Base-by-base conservation (phyloP, 768 basidiomycete genomes). In the Phylloporus sp. region DNA sequence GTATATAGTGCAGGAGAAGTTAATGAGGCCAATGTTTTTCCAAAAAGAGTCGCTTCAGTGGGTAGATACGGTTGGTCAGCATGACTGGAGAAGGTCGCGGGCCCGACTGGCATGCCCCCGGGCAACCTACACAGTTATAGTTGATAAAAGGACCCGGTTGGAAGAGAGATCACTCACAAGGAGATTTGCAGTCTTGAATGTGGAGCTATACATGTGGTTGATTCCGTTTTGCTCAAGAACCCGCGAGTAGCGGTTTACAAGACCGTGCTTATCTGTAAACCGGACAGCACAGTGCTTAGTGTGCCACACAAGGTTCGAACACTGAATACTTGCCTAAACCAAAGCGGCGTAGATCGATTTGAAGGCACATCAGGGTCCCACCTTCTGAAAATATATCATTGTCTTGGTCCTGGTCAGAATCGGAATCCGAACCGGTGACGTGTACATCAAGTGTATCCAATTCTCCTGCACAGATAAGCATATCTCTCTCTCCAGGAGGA, bases 191-290 rank as follows among this genome's bases (percentile, higher is more conserved):
- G 85, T 86, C 70, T 87, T 87, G 64, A 82, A 85, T n/a, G 88
- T 89, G 39, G 86, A 88, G 51, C 83, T 86, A 63, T 90, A 91
- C 80, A 91, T 85, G 63, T 89, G 86, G 69, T 89, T 87, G 63
- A 91, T 84, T 11, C 80, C 80, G 59, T 85, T 84, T 57, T 80
- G 76, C 50, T 86, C 84, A 12, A 91, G 78, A 20, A 88, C 79
- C 8, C 80, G 79, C 20, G 88, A 88, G 63, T 88, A 88, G 34
- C 82, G 80, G 64, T 81, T 87, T 42, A 90, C 86, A 8, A 91
- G 75, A 29, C 89, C 89, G 56, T 87, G 78, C 59, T 87, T 88
- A 62, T 91, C 89, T 85, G 59, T 11, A 48, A 31, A 43, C 26
- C 42, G 27, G 24, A 55, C 12, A 52, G 43, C 18, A 28, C 45